Evolutionary conservation across 2,329 filamentous ascomycete species (phyloP).

Genomic region (Cytospora leucostoma): DNA sequence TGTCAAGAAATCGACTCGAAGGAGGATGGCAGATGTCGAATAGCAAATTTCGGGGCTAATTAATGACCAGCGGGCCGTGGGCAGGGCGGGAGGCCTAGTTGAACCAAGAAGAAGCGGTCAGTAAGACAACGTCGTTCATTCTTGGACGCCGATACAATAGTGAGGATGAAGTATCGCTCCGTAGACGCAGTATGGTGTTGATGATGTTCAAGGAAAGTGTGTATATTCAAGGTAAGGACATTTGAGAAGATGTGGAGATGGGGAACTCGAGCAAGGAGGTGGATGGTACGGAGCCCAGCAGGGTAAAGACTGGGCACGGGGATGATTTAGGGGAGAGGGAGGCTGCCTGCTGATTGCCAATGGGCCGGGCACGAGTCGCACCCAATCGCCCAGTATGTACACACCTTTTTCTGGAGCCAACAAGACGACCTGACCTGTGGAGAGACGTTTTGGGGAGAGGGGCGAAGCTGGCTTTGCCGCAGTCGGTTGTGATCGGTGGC

Average conservation of each 20-base stretch:
- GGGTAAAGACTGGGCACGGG: conserved; percentile 16
- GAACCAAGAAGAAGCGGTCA: conserved; percentile 26
- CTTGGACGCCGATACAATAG: conserved; percentile 10
- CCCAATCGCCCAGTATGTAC: conserved; percentile 14
- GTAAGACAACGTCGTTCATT: conserved; percentile 25
- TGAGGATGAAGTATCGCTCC: conserved; percentile 1
- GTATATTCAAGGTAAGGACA: conserved; percentile 1
- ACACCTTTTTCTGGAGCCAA: conserved; percentile 16
- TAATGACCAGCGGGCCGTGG: conserved; percentile 24
- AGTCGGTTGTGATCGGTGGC: conserved; percentile 10
- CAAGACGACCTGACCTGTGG: conserved; percentile 15
- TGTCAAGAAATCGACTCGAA: conserved; percentile 12
- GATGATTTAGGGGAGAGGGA: conserved; percentile 6
- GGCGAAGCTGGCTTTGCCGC: conserved; percentile 17
- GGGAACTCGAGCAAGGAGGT: conserved; percentile 12
- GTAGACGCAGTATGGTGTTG: conserved; percentile 6
- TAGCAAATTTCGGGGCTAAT: conserved; percentile 20
- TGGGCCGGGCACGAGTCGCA: conserved; percentile 19
- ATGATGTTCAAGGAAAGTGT: conserved; percentile 14
- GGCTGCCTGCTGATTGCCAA: conserved; percentile 17
- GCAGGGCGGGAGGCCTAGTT: conserved; percentile 20
- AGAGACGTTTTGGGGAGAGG: neutral
- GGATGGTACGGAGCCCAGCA: conserved; percentile 12
- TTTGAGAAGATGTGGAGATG: conserved; percentile 20
- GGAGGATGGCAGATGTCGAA: conserved; percentile 16